These are phyloP conservation scores for Aspergillus hancockii DNA, from an alignment of 495 filamentous ascomycete genomes.

Conservation along the genomic window DNA sequence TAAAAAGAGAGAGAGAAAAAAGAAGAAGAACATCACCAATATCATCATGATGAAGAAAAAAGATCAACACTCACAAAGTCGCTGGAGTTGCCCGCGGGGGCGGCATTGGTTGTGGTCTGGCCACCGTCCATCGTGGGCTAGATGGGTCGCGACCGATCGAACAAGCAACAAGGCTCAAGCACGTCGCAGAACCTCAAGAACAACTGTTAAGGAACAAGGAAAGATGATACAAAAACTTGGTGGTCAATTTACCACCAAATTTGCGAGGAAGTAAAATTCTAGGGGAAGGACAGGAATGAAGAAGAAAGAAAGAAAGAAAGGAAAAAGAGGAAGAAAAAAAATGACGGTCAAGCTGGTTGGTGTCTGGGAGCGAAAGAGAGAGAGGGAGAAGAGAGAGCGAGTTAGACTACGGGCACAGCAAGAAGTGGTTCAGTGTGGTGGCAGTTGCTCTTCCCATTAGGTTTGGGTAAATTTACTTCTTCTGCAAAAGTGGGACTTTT, in stretches of 20 bases:
- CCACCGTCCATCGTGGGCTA: slow-evolving; percentile 54
- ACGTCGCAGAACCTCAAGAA: slow-evolving; percentile 23
- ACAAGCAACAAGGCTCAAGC: slow-evolving; percentile 39
- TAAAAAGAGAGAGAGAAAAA: slow-evolving; percentile 7
- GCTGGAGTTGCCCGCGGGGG: slow-evolving; percentile 69
- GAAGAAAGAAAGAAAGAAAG: slow-evolving; percentile 17
- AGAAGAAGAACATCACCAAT: slow-evolving; percentile 9
- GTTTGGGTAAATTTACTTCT: slow-evolving; percentile 1
- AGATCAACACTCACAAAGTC: slow-evolving; percentile 66
- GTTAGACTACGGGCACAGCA: neutral
- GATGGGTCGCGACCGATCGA: slow-evolving; percentile 52
- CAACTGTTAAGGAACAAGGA: neutral
- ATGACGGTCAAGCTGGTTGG: neutral
- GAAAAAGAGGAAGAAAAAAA: slow-evolving; percentile 17
- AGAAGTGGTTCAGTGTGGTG: neutral
- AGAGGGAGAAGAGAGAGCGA: neutral
- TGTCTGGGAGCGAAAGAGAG: neutral
- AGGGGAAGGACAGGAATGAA: slow-evolving; percentile 18
- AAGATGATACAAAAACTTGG: slow-evolving; percentile 8
- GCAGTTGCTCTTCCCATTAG: neutral
- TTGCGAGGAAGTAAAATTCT: slow-evolving; percentile 19
- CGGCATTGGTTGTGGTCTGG: slow-evolving; percentile 50
- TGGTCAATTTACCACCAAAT: neutral
- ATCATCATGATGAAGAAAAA: slow-evolving; percentile 11
- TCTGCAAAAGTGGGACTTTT: slow-evolving; percentile 6